These are phyloP conservation scores for Emergomyces pasteurianus DNA, from an alignment of 2,329 filamentous ascomycete species.

Conservation along the genomic window DNA sequence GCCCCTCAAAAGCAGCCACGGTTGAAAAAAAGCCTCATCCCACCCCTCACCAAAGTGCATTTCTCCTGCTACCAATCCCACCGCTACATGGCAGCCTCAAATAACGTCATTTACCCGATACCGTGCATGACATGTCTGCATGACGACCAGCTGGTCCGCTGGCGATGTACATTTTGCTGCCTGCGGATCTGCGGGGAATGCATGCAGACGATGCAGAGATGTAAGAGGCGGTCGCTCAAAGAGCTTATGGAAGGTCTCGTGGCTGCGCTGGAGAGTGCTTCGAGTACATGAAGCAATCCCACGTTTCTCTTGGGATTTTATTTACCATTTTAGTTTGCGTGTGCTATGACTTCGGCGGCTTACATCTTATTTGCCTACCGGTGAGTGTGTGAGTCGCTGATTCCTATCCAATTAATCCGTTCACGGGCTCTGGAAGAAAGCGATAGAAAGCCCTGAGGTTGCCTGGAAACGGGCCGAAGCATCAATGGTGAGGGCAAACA, in stretches of 20 bases:
- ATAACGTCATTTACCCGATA: constrained; percentile 29
- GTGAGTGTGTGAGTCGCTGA: background rate
- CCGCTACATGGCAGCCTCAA: constrained; percentile 22
- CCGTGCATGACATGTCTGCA: constrained; percentile 34
- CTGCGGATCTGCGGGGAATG: constrained; percentile 29
- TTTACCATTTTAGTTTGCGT: background rate
- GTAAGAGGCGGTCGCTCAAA: constrained; percentile 20
- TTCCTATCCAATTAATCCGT: background rate
- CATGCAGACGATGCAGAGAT: constrained; percentile 22
- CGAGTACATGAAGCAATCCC: background rate
- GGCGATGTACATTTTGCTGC: constrained; percentile 32
- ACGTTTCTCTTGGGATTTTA: background rate
- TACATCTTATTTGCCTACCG: background rate
- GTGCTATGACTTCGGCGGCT: background rate
- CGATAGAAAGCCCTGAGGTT: background rate
- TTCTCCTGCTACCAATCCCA: constrained; percentile 31
- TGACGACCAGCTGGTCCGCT: constrained; percentile 25
- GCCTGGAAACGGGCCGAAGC: background rate
- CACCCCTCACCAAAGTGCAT: constrained; percentile 26
- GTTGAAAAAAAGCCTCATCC: constrained; percentile 13
- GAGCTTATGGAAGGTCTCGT: constrained; percentile 18
- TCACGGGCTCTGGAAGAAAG: background rate
- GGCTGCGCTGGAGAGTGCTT: background rate
- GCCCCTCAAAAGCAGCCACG: background rate
- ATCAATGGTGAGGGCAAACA: background rate